Percentiles rank a stretch among this genome's conserved stretches.
These are phyloP conservation scores for Ilyonectria mors-panacis DNA, from an alignment of 2,329 filamentous ascomycete genomes.

Conservation along the genomic window DNA sequence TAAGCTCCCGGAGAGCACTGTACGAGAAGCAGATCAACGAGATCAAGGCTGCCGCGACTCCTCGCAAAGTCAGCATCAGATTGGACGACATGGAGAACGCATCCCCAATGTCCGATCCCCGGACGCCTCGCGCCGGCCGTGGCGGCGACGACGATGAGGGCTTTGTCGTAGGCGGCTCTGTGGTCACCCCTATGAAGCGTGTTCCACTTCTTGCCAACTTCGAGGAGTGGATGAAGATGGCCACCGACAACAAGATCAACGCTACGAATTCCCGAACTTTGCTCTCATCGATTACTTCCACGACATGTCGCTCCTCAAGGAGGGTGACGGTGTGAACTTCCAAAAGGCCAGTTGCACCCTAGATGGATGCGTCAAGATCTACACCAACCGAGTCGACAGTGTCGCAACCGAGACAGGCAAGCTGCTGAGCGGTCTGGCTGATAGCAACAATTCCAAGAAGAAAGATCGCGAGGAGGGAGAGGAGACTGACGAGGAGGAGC, in stretches of 20 bases:
- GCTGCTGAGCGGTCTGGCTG: slow-evolving; percentile 91
- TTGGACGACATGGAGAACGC: slow-evolving; percentile 72
- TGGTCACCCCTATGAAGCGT: slow-evolving; percentile 95
- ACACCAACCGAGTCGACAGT: slow-evolving; percentile 97
- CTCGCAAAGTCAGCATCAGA: slow-evolving; percentile 74
- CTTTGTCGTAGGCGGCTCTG: slow-evolving; percentile 78
- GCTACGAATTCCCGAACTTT: slow-evolving; percentile 98
- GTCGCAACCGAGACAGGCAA: slow-evolving; percentile 98
- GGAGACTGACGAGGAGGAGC: slow-evolving; percentile 76
- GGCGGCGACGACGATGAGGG: slow-evolving; percentile 67
- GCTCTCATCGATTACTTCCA: slow-evolving; percentile 99
- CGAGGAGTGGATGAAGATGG: slow-evolving; percentile 99
- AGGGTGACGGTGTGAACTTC: slow-evolving; percentile 97
- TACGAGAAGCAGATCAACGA: slow-evolving; percentile 95
- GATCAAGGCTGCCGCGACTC: slow-evolving; percentile 80
- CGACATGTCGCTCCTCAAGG: slow-evolving; percentile 97
- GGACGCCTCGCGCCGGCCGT: slow-evolving; percentile 63
- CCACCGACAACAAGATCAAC: slow-evolving; percentile 99
- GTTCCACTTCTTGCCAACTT: slow-evolving; percentile 97
- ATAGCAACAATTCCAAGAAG: slow-evolving; percentile 85
- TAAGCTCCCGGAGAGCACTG: slow-evolving; percentile 88
- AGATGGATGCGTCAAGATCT: slow-evolving; percentile 99
- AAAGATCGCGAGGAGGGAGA: slow-evolving; percentile 78
- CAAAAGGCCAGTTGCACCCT: slow-evolving; percentile 98
- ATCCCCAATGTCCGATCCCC: slow-evolving; percentile 69